phyloP scores from a whole-genome alignment of 345 rosid species.

The Mallotus nudiflorus region DNA sequence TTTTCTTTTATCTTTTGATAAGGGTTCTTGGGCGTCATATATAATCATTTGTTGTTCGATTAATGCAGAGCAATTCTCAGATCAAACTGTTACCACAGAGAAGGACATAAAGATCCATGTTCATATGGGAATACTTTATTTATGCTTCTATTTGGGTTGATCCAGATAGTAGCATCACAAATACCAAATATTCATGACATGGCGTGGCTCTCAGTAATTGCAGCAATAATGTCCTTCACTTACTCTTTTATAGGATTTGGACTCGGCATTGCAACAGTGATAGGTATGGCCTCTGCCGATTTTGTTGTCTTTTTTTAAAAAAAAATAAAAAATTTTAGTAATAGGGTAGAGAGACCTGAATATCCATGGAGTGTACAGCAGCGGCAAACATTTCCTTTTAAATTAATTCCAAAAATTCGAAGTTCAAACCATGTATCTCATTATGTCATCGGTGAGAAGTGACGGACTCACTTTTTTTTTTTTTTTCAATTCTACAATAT shows the following conservation, averaged over 20 bases:
- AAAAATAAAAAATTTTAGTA: not conserved
- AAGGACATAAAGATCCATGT: constrained; percentile 51
- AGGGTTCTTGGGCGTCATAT: too few species aligned
- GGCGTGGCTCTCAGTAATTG: constrained; percentile 48
- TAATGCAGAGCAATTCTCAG: constrained; percentile 48
- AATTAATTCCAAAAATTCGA: too few species aligned
- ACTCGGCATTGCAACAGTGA: constrained; percentile 46
- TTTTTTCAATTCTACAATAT: too few species aligned
- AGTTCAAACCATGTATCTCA: too few species aligned
- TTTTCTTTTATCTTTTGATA: not conserved
- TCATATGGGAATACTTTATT: constrained; percentile 24
- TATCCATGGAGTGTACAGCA: too few species aligned
- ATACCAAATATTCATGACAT: constrained; percentile 54
- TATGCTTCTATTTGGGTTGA: constrained; percentile 50
- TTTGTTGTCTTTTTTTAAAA: not conserved
- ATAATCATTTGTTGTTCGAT: not conserved
- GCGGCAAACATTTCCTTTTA: too few species aligned
- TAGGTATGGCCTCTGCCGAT: constrained; percentile 32
- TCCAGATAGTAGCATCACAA: constrained; percentile 49
- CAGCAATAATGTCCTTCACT: constrained; percentile 62
- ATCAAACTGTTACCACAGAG: constrained; percentile 46
- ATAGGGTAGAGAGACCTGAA: too few species aligned
- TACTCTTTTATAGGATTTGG: constrained; percentile 52
- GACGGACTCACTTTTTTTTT: too few species aligned
- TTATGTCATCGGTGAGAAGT: too few species aligned